A percentile compares a stretch with the other conserved stretches of the same genome.
Evolutionary conservation across 1,139 yeast species (phyloP).

Genomic region (Diutina sp.): DNA sequence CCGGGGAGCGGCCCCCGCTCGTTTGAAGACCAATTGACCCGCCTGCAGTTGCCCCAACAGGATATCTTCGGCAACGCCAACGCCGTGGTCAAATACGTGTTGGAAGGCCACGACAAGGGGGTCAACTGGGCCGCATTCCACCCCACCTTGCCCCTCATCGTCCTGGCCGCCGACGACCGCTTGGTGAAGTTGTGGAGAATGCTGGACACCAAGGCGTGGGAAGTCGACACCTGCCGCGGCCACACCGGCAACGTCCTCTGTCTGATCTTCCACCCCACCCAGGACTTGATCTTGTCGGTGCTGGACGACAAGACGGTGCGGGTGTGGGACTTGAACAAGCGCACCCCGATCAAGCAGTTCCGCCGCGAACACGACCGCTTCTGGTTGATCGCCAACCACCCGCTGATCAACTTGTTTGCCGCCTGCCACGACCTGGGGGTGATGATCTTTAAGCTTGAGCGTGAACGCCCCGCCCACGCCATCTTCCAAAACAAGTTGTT

Average conservation of each 20-base stretch:
- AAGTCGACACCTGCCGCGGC: slow-evolving; percentile 96
- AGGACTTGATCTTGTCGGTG: slow-evolving; percentile 84
- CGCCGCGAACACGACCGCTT: slow-evolving; percentile 90
- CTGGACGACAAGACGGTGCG: slow-evolving; percentile 96
- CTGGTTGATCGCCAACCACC: slow-evolving; percentile 88
- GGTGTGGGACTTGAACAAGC: slow-evolving; percentile 92
- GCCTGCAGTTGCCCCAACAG: slow-evolving; percentile 68
- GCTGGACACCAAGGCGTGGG: slow-evolving; percentile 99
- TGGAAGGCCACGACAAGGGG: slow-evolving; percentile 97
- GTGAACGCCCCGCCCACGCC: slow-evolving; percentile 91
- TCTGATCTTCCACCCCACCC: slow-evolving; percentile 86
- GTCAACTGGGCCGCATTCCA: slow-evolving; percentile 98
- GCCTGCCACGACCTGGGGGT: slow-evolving; percentile 97
- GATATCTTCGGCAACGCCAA: slow-evolving; percentile 91
- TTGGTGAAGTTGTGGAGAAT: slow-evolving; percentile 94
- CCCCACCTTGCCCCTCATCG: slow-evolving; percentile 89
- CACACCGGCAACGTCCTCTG: slow-evolving; percentile 89
- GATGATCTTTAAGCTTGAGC: slow-evolving; percentile 93
- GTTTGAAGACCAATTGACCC: slow-evolving; percentile 69
- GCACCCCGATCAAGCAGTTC: slow-evolving; percentile 89
- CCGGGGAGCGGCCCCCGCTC: slow-evolving; percentile 29
- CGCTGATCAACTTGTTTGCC: slow-evolving; percentile 82
- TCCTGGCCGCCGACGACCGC: slow-evolving; percentile 94
- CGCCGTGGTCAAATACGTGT: slow-evolving; percentile 88
- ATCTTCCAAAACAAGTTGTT: slow-evolving; percentile 57